Conservation (phyloP, 1,284 basidiomycete species). For the Clitocybe nebularis region DNA sequence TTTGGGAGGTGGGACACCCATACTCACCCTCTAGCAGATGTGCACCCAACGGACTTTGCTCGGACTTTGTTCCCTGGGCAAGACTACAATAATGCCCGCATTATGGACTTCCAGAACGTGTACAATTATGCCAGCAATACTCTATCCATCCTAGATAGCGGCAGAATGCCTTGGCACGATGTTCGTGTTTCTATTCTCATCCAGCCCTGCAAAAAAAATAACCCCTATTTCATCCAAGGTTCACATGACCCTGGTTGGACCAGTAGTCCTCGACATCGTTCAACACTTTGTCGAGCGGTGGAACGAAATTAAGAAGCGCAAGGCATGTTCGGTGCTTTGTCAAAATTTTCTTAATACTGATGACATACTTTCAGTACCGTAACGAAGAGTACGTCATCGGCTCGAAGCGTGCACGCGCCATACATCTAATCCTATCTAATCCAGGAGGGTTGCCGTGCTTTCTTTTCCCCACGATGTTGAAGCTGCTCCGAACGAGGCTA, state of each 20-base stretch:
- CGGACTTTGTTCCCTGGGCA: constrained; percentile 89
- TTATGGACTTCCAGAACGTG: constrained; percentile 82
- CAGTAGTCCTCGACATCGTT: constrained; percentile 81
- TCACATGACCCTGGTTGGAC: constrained; percentile 84
- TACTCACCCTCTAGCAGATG: constrained; percentile 83
- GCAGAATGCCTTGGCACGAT: constrained; percentile 90
- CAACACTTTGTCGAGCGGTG: constrained; percentile 90
- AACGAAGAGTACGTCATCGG: constrained; percentile 40
- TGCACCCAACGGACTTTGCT: constrained; percentile 81
- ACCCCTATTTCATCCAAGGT: constrained; percentile 38
- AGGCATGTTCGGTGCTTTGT: constrained; percentile 28
- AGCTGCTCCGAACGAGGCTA: constrained; percentile 59
- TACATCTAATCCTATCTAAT: not conserved
- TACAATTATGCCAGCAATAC: constrained; percentile 75
- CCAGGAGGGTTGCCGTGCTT: constrained; percentile 59
- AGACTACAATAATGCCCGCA: constrained; percentile 87
- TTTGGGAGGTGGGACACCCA: constrained; percentile 95
- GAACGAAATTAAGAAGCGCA: constrained; percentile 83
- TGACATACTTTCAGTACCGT: constrained; percentile 37
- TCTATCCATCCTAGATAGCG: constrained; percentile 66
- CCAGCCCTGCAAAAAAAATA: not conserved
- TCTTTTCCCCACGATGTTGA: constrained; percentile 75
- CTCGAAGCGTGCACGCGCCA: constrained; percentile 4
- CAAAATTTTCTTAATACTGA: not conserved
- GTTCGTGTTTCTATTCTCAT: constrained; percentile 34